A percentile compares a stretch with the other conserved stretches of the same genome.
Conservation (phyloP, 768 basidiomycete genomes). For the Guyanaporus albipodus region DNA sequence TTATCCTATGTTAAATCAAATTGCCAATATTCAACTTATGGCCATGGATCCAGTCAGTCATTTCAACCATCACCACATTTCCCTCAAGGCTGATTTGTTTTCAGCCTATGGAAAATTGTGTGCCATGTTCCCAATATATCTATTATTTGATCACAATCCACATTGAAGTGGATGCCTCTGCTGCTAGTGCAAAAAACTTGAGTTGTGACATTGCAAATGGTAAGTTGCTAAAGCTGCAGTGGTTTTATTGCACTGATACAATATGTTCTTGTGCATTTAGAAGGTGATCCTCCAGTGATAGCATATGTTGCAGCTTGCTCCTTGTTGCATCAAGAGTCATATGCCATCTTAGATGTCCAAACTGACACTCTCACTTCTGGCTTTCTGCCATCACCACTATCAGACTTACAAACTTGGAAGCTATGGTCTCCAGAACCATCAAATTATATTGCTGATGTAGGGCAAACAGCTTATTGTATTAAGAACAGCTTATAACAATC, state of each 20-base stretch:
- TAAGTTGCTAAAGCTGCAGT: not conserved
- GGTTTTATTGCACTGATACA: not conserved
- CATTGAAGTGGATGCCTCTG: constrained; percentile 3
- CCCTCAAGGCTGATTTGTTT: not conserved
- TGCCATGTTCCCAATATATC: not conserved
- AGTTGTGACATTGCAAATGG: not conserved
- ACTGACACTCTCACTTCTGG: not conserved
- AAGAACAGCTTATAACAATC: not conserved
- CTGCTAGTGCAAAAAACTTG: not conserved
- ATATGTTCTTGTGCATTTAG: not conserved
- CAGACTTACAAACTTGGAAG: not conserved
- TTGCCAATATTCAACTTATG: too few species aligned
- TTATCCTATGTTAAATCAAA: too few species aligned
- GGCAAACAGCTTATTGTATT: not conserved
- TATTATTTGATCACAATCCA: constrained; percentile 11
- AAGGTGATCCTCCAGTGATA: not conserved
- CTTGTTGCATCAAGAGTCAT: not conserved
- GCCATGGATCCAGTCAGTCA: not conserved
- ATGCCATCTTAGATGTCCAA: constrained; percentile 4
- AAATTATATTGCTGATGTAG: not conserved
- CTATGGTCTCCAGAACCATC: not conserved
- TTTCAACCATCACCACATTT: too few species aligned
- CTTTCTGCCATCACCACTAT: not conserved
- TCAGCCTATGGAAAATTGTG: too few species aligned
- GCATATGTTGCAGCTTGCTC: constrained; percentile 7